Evolutionary conservation across 129 eudicot species (phyloP).

Genomic region (Sambucus nigra): DNA sequence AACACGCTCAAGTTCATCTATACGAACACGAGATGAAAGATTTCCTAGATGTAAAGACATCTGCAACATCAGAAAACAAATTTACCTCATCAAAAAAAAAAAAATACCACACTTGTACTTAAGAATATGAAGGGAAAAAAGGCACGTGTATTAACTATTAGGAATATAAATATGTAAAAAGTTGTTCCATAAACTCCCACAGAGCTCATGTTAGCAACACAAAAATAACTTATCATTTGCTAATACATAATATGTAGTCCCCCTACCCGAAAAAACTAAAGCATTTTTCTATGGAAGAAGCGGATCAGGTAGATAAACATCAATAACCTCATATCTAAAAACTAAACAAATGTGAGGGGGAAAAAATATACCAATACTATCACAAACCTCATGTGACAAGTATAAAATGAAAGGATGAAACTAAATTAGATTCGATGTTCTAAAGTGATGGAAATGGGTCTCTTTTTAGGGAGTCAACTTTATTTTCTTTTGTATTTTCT

Average conservation of each 20-base stretch:
- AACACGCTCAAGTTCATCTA: conserved; percentile 37
- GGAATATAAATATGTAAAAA: neutral
- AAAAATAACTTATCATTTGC: neutral
- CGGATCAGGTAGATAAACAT: too few species aligned
- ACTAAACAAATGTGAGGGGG: too few species aligned
- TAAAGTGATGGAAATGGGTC: too few species aligned
- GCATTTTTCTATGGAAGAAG: too few species aligned
- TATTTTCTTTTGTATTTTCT: too few species aligned
- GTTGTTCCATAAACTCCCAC: neutral
- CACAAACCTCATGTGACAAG: neutral
- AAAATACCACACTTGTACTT: neutral
- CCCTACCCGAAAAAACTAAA: too few species aligned
- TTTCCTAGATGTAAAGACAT: conserved; percentile 54
- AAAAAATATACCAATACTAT: neutral
- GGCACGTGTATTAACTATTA: neutral
- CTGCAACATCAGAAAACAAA: conserved; percentile 12
- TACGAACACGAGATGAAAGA: conserved; percentile 27
- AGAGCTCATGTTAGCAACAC: neutral
- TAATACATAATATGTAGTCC: too few species aligned
- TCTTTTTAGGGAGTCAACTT: too few species aligned
- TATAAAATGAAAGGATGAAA: neutral
- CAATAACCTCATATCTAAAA: too few species aligned
- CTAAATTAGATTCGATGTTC: conserved; percentile 15
- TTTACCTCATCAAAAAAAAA: neutral
- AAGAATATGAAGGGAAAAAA: too few species aligned